A percentile compares a stretch with the other conserved stretches of the same genome.
Conservation (phyloP, 208 protist genomes). For the Trypanosoma brucei region DNA sequence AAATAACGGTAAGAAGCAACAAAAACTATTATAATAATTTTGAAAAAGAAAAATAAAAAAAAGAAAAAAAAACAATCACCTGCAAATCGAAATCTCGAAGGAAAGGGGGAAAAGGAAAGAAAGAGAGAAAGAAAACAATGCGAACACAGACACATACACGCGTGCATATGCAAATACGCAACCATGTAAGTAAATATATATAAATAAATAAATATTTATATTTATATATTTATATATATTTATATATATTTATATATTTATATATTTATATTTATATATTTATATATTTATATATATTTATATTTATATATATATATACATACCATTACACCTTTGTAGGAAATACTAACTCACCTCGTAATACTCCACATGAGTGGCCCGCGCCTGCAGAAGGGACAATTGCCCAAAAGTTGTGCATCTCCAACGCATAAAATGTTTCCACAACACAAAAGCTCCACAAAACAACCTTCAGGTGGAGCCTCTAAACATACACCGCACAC, state of each 20-base stretch:
- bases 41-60: no score
- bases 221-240: no score
- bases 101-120: background rate
- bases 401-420: conserved; percentile 71
- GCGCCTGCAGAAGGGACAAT: conserved; percentile 79
- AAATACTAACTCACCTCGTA: conserved; percentile 15
- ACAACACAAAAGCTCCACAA: conserved; percentile 81
- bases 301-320: background rate
- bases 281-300: background rate
- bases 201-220: no score
- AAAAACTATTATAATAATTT: no score
- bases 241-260: no score
- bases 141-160: conserved; percentile 1
- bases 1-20: no score
- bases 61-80: no score
- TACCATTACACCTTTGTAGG: background rate
- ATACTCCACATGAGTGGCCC: conserved; percentile 83
- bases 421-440: conserved; percentile 74
- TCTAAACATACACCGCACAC: conserved; percentile 86
- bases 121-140: conserved; percentile 3
- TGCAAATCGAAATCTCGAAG: background rate
- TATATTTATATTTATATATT: no score
- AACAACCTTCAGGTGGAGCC: conserved; percentile 36
- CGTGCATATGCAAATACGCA: background rate
- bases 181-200: background rate